Conservation (phyloP, 2,329 filamentous ascomycete genomes). For the Epichloe elymi region DNA sequence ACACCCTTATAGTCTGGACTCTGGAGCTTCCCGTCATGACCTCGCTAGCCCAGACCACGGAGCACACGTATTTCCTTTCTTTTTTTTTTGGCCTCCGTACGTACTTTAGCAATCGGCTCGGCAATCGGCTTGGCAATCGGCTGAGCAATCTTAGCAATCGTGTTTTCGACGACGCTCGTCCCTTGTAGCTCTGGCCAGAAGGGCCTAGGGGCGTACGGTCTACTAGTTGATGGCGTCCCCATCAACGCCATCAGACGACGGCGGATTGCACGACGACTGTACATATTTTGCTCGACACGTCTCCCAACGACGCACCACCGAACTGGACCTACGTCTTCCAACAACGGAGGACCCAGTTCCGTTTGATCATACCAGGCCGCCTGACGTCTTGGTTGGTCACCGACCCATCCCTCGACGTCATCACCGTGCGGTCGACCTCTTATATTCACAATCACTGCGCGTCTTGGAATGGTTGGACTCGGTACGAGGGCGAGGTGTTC, state of each 20-base stretch:
- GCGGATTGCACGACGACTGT: constrained; percentile 2
- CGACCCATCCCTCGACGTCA: background rate
- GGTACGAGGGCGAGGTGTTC: constrained; percentile 56
- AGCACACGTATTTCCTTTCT: too few species aligned
- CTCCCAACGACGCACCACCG: background rate
- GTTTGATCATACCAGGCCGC: background rate
- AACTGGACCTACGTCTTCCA: background rate
- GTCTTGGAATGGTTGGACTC: constrained; percentile 43
- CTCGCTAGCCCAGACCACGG: too few species aligned
- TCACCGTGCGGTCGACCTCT: background rate
- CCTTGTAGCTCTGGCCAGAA: background rate
- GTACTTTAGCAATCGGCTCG: too few species aligned
- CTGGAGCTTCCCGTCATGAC: too few species aligned
- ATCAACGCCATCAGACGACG: constrained; percentile 3
- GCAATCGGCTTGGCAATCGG: too few species aligned
- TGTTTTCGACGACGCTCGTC: too few species aligned
- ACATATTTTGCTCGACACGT: background rate
- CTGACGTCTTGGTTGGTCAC: background rate
- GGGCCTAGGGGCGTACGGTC: background rate
- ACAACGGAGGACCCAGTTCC: background rate
- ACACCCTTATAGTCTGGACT: too few species aligned
- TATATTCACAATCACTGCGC: background rate
- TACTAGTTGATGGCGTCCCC: background rate
- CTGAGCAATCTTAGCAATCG: too few species aligned
- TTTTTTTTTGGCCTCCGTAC: too few species aligned